Evolutionary conservation across 257 asterid genomes (phyloP).

Genomic region (Datura wrightii): DNA sequence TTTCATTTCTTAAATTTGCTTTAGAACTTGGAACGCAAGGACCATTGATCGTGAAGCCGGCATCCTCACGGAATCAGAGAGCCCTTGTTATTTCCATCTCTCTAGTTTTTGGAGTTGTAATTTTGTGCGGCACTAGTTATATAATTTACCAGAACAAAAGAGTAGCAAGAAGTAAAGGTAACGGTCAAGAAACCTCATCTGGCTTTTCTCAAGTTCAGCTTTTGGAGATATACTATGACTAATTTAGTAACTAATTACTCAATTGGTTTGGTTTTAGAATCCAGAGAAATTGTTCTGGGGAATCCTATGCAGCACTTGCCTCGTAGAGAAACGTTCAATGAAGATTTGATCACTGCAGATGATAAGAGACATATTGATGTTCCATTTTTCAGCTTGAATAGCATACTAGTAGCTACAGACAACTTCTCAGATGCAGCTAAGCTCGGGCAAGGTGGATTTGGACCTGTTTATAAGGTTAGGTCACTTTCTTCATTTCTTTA

Average conservation of each 20-base stretch:
- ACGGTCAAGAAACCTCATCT: background rate
- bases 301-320: conserved; percentile 13
- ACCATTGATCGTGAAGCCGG: background rate
- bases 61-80: background rate
- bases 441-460: conserved; percentile 75
- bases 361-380: conserved; percentile 44
- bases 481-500: background rate
- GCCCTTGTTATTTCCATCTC: conserved; percentile 29
- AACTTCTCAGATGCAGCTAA: conserved; percentile 55
- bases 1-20: background rate
- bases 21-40: background rate
- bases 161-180: conserved; percentile 35
- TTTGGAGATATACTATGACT: background rate
- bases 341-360: conserved; percentile 45
- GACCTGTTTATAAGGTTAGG: conserved; percentile 66
- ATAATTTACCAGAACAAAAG: conserved; percentile 38
- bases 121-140: conserved; percentile 36
- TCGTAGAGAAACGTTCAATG: conserved; percentile 32
- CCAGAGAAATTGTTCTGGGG: conserved; percentile 31
- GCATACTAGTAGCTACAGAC: conserved; percentile 56
- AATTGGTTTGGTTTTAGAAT: conserved; percentile 25
- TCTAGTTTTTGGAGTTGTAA: conserved; percentile 35
- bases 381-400: conserved; percentile 47
- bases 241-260: background rate
- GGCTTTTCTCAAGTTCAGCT: background rate